These are phyloP conservation scores for Sporothrix mexicana DNA, from an alignment of 2,329 filamentous ascomycete species.

Conservation along the genomic window DNA sequence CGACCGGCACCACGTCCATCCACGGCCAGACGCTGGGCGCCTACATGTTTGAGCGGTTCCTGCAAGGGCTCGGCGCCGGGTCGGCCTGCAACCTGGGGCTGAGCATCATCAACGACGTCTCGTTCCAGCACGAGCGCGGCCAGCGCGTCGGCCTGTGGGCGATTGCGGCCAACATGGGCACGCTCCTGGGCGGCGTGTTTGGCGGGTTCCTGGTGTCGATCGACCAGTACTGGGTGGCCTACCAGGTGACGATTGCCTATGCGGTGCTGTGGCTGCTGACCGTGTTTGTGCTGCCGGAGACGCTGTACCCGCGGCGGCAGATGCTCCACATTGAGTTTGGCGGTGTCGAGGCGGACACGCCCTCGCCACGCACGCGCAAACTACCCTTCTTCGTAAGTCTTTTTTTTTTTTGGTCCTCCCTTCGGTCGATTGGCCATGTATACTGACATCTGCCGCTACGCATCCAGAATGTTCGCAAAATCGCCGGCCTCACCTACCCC, in stretches of 20 bases:
- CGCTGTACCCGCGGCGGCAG: slow-evolving; percentile 58
- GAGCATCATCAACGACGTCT: slow-evolving; percentile 60
- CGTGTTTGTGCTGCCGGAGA: slow-evolving; percentile 59
- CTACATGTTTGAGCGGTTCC: slow-evolving; percentile 65
- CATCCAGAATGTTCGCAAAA: slow-evolving; percentile 51
- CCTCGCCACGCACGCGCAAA: slow-evolving; percentile 8
- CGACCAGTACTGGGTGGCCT: slow-evolving; percentile 58
- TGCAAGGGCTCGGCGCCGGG: slow-evolving; percentile 62
- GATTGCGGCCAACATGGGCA: slow-evolving; percentile 59
- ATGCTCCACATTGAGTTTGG: slow-evolving; percentile 48
- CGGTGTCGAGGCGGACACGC: neutral
- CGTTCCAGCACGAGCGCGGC: slow-evolving; percentile 62
- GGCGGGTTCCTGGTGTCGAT: slow-evolving; percentile 59
- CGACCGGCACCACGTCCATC: slow-evolving; percentile 46
- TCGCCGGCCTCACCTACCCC: slow-evolving; percentile 59
- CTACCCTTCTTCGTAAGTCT: slow-evolving; percentile 26
- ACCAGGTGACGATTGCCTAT: slow-evolving; percentile 61
- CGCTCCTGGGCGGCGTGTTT: slow-evolving; percentile 49
- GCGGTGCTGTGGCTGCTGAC: slow-evolving; percentile 55
- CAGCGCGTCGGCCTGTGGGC: slow-evolving; percentile 63
- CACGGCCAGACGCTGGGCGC: slow-evolving; percentile 48
- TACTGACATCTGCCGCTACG: slow-evolving; percentile 47
- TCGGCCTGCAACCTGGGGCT: slow-evolving; percentile 61
- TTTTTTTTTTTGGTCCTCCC: neutral
- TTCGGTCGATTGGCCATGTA: neutral